Evolutionary conservation across 2,329 filamentous ascomycete species (phyloP).

Genomic region (Trichocomaceae sp.): DNA sequence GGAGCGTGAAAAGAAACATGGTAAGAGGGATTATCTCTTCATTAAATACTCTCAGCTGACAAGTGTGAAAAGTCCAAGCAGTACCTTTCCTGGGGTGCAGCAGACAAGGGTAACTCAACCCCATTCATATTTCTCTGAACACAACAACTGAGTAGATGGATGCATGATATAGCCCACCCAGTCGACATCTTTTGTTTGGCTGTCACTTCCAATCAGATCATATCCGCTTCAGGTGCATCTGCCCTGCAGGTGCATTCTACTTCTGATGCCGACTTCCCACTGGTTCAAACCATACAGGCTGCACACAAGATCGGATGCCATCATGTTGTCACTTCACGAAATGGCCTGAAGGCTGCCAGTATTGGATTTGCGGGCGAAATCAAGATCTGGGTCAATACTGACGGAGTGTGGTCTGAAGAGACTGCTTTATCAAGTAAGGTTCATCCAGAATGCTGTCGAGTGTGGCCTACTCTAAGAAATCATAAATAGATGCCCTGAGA

Average conservation of each 20-base stretch:
- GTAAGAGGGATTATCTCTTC: slow-evolving; percentile 13
- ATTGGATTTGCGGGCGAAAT: slow-evolving; percentile 86
- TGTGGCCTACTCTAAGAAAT: slow-evolving; percentile 1
- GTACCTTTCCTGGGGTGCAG: slow-evolving; percentile 87
- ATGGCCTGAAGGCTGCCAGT: slow-evolving; percentile 68
- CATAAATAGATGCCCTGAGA: slow-evolving; percentile 40
- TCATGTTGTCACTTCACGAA: slow-evolving; percentile 66
- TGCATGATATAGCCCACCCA: slow-evolving; percentile 60
- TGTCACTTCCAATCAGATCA: slow-evolving; percentile 62
- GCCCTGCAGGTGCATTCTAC: slow-evolving; percentile 75
- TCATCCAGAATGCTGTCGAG: background rate
- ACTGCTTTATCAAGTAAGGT: slow-evolving; percentile 39
- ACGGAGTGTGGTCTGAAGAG: slow-evolving; percentile 50
- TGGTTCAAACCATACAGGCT: slow-evolving; percentile 69
- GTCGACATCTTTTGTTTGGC: slow-evolving; percentile 81
- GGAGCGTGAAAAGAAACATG: slow-evolving; percentile 16
- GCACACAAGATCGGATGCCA: slow-evolving; percentile 88
- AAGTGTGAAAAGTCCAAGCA: slow-evolving; percentile 72
- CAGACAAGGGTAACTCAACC: slow-evolving; percentile 66
- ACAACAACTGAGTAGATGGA: slow-evolving; percentile 14
- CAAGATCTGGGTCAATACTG: slow-evolving; percentile 67
- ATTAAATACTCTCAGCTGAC: slow-evolving; percentile 9
- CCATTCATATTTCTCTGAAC: background rate
- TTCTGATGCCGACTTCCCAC: slow-evolving; percentile 61
- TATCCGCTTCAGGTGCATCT: slow-evolving; percentile 81